Evolutionary conservation across 805 yeast genomes (phyloP), one percentile per base, ranked within the genome.

Genomic region (Candida nitratophila): DNA sequence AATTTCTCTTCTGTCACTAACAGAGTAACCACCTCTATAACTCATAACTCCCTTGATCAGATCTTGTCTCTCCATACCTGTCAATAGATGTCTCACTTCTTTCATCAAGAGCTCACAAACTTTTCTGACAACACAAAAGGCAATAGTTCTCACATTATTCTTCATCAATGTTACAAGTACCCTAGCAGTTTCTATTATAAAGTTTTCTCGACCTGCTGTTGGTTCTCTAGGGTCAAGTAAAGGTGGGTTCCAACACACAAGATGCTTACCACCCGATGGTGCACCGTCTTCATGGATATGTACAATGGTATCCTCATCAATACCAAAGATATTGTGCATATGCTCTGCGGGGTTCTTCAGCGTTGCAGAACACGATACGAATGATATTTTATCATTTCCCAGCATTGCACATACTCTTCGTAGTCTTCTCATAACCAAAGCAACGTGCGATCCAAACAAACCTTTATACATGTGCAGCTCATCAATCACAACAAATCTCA

Each of bases 361-460:
- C 0, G 99, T 93, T 0, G 99, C 99, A 0, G 98, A 90, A 64
- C 99, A 91, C 1, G 96, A 85, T 5, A 93, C 79, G 58, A 85
- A 88, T 44, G 74, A 75, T 34, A 87, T 53, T 2, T 66, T 48
- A n/a, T 62, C 50, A 48, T 83, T 81, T 0, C 83, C 81, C 29
- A 76, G 57, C 45, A 66, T 61, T 4, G 67, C 53, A 49, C 87
- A 75, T 1, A 91, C 56, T 41, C 99, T 64, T 39, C 85, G 68
- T 27, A 93, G 63, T 40, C 99, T 63, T 47, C 96, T 70, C 81
- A 93, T 77, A 0, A 93, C 83, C 39, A 83, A 69, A 3, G 95
- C 83, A 1, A 91, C 97, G 63, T 93, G 93, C 0, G 96, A 79
- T 0, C 99, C 99, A 68, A 93, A 93, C 0, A 88, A 70, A 0